Evolutionary conservation across 306 rosid species (phyloP).

Genomic region (Phaseolus lunatus): DNA sequence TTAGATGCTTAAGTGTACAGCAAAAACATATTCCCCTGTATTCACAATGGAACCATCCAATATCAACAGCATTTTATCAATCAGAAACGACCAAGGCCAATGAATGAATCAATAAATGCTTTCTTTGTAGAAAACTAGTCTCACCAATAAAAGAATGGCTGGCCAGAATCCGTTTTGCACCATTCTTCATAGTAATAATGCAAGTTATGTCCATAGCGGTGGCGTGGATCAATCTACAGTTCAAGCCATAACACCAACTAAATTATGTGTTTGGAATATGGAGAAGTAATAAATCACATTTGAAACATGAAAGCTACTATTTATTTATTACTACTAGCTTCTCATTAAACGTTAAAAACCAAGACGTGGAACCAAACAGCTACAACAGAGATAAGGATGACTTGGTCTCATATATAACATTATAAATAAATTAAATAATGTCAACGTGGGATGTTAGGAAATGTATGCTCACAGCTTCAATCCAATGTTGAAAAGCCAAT

Average conservation of each 20-base stretch:
- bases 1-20: neutral
- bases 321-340: neutral
- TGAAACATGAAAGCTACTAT: neutral
- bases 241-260: constrained; percentile 6
- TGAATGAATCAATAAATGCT: neutral
- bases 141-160: constrained; percentile 94
- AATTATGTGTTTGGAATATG: neutral
- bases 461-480: constrained; percentile 77
- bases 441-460: neutral
- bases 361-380: neutral
- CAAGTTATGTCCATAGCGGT: constrained; percentile 95
- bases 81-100: neutral
- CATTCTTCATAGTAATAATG: constrained; percentile 80
- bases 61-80: constrained; percentile 4
- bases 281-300: neutral
- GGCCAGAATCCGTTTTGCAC: constrained; percentile 80
- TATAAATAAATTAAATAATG: neutral
- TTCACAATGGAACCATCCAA: constrained; percentile 21
- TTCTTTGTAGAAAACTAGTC: constrained; percentile 4
- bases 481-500: constrained; percentile 98
- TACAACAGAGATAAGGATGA: neutral
- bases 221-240: constrained; percentile 92
- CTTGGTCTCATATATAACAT: constrained; percentile 17
- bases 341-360: neutral
- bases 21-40: constrained; percentile 13